Evolutionary conservation across 176 grass and related monocot genomes (phyloP).

Genomic region (Urochloa ruziziensis): DNA sequence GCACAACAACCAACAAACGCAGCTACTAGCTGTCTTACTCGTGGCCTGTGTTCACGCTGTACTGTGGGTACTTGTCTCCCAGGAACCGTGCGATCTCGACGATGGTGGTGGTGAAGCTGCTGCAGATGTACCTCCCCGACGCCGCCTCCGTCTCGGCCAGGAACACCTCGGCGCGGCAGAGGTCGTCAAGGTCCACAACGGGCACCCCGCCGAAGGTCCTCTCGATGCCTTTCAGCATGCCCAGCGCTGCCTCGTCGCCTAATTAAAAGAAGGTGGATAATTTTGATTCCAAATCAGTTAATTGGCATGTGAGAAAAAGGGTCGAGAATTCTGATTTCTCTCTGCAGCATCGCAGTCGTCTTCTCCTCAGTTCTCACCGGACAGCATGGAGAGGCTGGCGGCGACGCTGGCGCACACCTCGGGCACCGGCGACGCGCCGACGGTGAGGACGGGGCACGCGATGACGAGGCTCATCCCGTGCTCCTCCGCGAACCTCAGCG

Average conservation of each 20-base stretch:
- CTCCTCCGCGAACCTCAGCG: conserved; percentile 42
- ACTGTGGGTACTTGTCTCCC: conserved; percentile 44
- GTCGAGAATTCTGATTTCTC: too few species aligned
- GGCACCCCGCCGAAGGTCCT: neutral
- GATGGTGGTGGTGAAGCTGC: conserved; percentile 42
- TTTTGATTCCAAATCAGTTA: too few species aligned
- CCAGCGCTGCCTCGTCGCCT: conserved; percentile 27
- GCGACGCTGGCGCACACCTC: neutral
- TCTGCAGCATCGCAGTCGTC: too few species aligned
- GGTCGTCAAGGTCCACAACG: conserved; percentile 36
- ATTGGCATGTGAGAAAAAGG: too few species aligned
- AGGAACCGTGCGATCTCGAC: conserved; percentile 43
- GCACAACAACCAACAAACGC: too few species aligned
- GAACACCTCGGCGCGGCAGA: conserved; percentile 57
- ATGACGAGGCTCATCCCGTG: conserved; percentile 53
- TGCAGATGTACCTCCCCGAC: conserved; percentile 50
- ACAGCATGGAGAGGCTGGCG: conserved; percentile 33
- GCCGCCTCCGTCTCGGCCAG: conserved; percentile 28
- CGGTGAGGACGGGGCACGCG: conserved; percentile 22
- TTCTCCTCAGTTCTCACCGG: conserved; percentile 19
- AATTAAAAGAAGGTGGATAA: too few species aligned
- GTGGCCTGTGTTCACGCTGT: conserved; percentile 19
- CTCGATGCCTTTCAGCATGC: conserved; percentile 9
- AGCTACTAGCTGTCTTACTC: neutral
- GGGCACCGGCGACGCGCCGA: conserved; percentile 32